These are phyloP conservation scores for Colletotrichum tropicale DNA, from an alignment of 2,329 filamentous ascomycete genomes.

Conservation along the genomic window DNA sequence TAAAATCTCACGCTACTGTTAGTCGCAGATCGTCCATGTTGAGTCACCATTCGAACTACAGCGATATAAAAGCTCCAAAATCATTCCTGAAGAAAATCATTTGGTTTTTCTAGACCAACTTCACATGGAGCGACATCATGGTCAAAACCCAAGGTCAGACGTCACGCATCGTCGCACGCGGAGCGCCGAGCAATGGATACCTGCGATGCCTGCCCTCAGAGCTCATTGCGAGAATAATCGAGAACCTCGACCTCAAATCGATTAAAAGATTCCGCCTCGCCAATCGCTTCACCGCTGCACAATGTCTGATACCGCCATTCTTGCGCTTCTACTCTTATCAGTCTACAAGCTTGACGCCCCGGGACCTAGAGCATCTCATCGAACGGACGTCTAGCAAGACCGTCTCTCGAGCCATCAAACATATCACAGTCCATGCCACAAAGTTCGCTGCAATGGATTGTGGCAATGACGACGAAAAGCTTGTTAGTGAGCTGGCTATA, in stretches of 20 bases:
- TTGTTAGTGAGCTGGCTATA: background rate
- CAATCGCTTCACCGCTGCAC: background rate
- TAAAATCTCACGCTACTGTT: background rate
- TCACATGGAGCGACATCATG: background rate
- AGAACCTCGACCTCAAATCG: background rate
- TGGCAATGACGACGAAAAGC: background rate
- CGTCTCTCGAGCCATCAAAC: background rate
- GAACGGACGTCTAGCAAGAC: background rate
- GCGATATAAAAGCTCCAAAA: background rate
- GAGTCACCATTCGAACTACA: background rate
- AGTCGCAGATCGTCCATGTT: background rate
- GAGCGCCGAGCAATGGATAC: background rate
- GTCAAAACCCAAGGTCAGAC: background rate
- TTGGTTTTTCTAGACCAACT: background rate
- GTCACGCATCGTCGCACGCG: background rate
- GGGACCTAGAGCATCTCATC: background rate
- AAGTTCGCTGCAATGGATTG: background rate
- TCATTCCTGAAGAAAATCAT: background rate
- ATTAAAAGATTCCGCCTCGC: background rate
- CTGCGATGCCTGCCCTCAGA: background rate
- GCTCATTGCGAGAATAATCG: background rate
- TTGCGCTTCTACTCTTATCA: background rate
- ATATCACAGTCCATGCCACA: background rate
- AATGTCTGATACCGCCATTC: background rate
- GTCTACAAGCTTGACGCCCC: background rate